These are phyloP conservation scores for Arctium lappa DNA, from an alignment of 129 eudicot species.

Conservation along the genomic window DNA sequence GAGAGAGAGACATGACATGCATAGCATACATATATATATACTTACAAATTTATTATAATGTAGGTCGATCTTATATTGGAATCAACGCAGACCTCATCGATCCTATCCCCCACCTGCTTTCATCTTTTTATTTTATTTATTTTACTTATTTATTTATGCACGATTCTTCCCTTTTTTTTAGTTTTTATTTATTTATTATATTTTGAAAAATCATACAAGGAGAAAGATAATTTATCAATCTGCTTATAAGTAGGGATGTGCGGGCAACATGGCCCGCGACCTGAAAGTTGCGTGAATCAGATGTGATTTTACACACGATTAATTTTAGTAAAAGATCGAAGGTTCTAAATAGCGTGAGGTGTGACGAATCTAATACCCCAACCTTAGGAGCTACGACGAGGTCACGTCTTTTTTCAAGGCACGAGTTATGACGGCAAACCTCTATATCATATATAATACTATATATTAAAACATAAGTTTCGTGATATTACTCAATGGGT, in stretches of 20 bases:
- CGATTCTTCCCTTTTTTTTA: background rate
- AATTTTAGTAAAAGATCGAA: too few relatives aligned
- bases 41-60: background rate
- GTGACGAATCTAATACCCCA: too few relatives aligned
- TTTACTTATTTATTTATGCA: background rate
- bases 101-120: slow-evolving; percentile 7
- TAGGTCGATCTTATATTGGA: background rate
- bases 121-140: background rate
- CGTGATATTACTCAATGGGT: too few relatives aligned
- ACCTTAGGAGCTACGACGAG: too few relatives aligned
- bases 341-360: too few relatives aligned
- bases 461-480: too few relatives aligned
- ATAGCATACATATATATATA: background rate
- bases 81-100: slow-evolving; percentile 12
- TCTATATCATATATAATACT: too few relatives aligned
- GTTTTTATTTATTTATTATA: background rate
- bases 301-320: too few relatives aligned
- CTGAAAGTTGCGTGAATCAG: too few relatives aligned
- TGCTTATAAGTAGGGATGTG: background rate
- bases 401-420: too few relatives aligned
- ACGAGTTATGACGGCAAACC: too few relatives aligned
- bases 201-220: background rate
- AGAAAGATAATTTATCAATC: background rate
- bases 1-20: background rate
- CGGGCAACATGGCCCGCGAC: too few relatives aligned